Conservation (phyloP, 176 grass and related monocot species). For the Chrysopogon serrulatus region DNA sequence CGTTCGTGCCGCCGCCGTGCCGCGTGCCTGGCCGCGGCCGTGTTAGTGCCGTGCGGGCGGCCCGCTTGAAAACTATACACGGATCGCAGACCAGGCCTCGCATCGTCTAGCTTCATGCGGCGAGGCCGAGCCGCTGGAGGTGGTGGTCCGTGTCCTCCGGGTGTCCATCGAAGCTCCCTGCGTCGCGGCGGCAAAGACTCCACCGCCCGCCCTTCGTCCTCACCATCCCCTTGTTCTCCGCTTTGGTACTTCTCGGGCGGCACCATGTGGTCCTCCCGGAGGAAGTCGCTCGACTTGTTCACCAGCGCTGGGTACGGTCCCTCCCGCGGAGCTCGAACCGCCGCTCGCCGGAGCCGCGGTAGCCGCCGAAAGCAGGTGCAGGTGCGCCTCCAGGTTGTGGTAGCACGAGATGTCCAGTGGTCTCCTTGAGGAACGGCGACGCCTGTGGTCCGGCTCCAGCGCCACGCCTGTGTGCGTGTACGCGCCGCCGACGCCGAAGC, state of each 20-base stretch:
- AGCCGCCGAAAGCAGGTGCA: slow-evolving; percentile 62
- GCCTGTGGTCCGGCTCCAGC: slow-evolving; percentile 40
- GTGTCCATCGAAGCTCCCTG: slow-evolving; percentile 22
- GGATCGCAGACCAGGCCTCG: too few relatives aligned
- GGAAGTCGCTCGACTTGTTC: slow-evolving; percentile 56
- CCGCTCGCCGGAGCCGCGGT: not conserved
- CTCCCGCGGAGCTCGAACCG: slow-evolving; percentile 33
- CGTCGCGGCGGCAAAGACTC: slow-evolving; percentile 19
- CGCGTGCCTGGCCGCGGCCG: too few relatives aligned
- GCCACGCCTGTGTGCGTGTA: slow-evolving; percentile 49
- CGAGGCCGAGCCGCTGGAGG: slow-evolving; percentile 28
- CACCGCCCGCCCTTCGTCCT: slow-evolving; percentile 37
- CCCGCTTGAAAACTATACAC: too few relatives aligned
- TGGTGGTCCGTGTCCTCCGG: slow-evolving; percentile 45
- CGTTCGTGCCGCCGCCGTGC: too few relatives aligned
- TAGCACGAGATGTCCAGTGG: slow-evolving; percentile 6
- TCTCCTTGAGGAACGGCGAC: slow-evolving; percentile 49
- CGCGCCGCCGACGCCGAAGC: not conserved
- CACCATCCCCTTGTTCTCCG: slow-evolving; percentile 69
- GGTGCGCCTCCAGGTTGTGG: slow-evolving; percentile 60
- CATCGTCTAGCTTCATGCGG: too few relatives aligned
- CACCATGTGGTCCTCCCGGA: slow-evolving; percentile 44
- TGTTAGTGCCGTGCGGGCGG: too few relatives aligned
- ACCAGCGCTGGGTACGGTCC: slow-evolving; percentile 64
- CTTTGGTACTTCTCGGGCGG: slow-evolving; percentile 49